Conservation (phyloP, 306 rosid genomes). For the Albizia julibrissin region DNA sequence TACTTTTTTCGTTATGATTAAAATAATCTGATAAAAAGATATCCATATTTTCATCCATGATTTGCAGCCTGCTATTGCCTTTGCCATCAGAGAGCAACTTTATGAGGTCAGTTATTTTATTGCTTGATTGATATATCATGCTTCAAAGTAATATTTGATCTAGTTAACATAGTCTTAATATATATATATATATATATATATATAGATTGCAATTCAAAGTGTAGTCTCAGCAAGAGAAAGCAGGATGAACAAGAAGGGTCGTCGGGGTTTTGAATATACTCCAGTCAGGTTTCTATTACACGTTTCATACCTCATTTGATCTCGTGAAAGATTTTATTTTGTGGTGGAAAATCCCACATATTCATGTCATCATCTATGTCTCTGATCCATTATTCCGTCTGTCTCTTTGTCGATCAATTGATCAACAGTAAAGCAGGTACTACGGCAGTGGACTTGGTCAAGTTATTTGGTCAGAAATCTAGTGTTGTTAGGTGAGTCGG, state of each 20-base stretch:
- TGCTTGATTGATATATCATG: constrained; percentile 21
- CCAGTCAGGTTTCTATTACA: constrained; percentile 58
- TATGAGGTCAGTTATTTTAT: constrained; percentile 60
- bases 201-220: constrained; percentile 83
- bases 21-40: constrained; percentile 15
- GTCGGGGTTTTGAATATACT: constrained; percentile 69
- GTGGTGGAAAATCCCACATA: neutral
- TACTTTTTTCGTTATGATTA: constrained; percentile 1
- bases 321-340: constrained; percentile 4
- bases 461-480: constrained; percentile 83
- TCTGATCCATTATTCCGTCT: constrained; percentile 21
- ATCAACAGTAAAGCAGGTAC: constrained; percentile 70
- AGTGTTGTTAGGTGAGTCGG: constrained; percentile 80
- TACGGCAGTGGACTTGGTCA: constrained; percentile 81
- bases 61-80: constrained; percentile 91
- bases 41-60: constrained; percentile 28
- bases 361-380: neutral
- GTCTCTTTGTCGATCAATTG: constrained; percentile 20
- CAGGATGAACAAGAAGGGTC: constrained; percentile 90
- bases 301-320: neutral
- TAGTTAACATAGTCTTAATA: neutral
- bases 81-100: constrained; percentile 86
- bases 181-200: constrained; percentile 28
- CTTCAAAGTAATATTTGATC: neutral
- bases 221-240: constrained; percentile 90